Evolutionary conservation across 441 rosid genomes (phyloP), one percentile per base, ranked within the genome.

Genomic region (Erysimum cheiri): DNA sequence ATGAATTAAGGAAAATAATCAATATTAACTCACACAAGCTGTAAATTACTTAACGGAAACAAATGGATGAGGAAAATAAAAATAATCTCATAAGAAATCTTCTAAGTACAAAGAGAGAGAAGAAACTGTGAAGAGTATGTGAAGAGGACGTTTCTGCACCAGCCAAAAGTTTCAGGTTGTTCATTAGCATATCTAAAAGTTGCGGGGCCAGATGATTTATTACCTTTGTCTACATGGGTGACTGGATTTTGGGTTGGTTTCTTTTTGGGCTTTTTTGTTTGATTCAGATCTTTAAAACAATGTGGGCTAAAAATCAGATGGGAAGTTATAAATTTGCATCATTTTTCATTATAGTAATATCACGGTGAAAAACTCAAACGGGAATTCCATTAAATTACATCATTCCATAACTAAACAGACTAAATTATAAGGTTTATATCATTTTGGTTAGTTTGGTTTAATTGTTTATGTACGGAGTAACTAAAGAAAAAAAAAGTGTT

Each of bases 181-280:
- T 19, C 7, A 17, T 22, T 19, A 39, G 61, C 4, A 1, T 52
- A 41, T 26, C n/a, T 15, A 26, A 69, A 13, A 59, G 59, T 29
- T 26, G 0, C 3, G 28, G 72, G 33, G 22, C 24, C 56, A 44
- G 22, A 14, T 5, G 0, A 22, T 22, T 19, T 55, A 32, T 67
- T 13, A 31, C 4, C 13, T 9, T 56, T 35, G 48, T 46, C 48
- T n/a, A 56, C 26, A n/a, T 28, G 40, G 17, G 19, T 39, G 1
- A 22, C 35, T 35, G 46, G 3, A 68, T 11, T 47, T 46, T 46
- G 49, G 17, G 22, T 63, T 54, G 48, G 57, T 35, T 55, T 71
- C 49, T 54, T 35, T 33, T 28, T 71, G 75, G 69, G 69, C 69
- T 61, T 62, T 37, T 10, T 44, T 13, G 59, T 32, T 40, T 60